Percentiles rank a stretch among this genome's conserved stretches.
Evolutionary conservation across 345 rosid species (phyloP).

Genomic region (Abelmoschus esculentus): DNA sequence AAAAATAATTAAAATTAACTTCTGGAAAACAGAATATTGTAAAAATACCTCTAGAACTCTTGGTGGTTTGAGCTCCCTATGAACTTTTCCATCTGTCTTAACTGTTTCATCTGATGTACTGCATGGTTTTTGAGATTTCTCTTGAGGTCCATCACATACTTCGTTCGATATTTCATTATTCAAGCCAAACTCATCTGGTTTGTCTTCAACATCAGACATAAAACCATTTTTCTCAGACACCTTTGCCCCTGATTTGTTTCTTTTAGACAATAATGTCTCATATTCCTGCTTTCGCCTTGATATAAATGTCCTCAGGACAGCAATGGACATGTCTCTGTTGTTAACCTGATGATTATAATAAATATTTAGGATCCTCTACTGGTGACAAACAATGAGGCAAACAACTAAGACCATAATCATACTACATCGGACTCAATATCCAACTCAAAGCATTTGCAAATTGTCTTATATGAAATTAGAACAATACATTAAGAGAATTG

Average conservation of each 20-base stretch:
- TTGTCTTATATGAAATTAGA: no score
- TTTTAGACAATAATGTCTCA: constrained; percentile 45
- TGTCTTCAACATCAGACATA: constrained; percentile 29
- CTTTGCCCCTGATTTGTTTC: constrained; percentile 36
- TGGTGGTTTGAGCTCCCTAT: constrained; percentile 63
- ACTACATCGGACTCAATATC: neutral
- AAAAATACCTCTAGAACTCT: constrained; percentile 79
- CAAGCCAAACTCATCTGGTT: constrained; percentile 20
- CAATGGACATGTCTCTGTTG: constrained; percentile 86
- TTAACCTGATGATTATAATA: constrained; percentile 49
- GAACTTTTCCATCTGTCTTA: constrained; percentile 40
- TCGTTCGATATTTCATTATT: constrained; percentile 34
- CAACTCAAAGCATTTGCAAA: neutral
- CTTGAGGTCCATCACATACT: constrained; percentile 32
- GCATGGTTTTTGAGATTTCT: constrained; percentile 32
- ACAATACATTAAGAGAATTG: no score
- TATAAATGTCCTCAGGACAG: constrained; percentile 72
- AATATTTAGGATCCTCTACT: constrained; percentile 6
- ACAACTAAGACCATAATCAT: neutral
- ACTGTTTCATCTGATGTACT: constrained; percentile 34
- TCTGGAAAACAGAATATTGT: constrained; percentile 11
- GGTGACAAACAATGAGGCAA: neutral
- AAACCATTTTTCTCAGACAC: constrained; percentile 29
- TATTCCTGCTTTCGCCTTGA: constrained; percentile 64
- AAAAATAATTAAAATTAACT: neutral